Evolutionary conservation across 306 rosid species (phyloP), one percentile per base, ranked within the genome.

Genomic region (Castanea sativa): DNA sequence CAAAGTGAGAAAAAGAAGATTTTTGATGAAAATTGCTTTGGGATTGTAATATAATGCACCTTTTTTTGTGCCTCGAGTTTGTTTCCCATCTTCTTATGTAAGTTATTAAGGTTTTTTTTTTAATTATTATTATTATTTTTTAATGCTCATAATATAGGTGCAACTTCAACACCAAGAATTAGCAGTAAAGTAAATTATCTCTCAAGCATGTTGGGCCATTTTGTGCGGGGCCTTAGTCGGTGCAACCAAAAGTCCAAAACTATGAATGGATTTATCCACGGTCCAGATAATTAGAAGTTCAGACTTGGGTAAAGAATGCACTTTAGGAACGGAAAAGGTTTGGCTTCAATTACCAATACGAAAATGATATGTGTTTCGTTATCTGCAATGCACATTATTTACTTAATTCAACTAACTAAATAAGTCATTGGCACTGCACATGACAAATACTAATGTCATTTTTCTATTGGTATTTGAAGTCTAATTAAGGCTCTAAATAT

Each of bases 1-100:
- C 80, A 70, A 76, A 81, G 78, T 67, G 72, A 49, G 13, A 73
- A 23, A 49, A 45, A 30, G 7, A 14, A 45, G 32, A n/a, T 15
- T 41, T 41, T 45, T 49, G 41, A 55, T n/a, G 33, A 69, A 57
- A 61, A 59, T 21, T 30, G 55, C 30, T n/a, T 59, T 60, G 78
- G 71, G 78, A 25, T 75, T 60, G 78, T 75, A 41, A 45, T 60
- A 13, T 69, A 11, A 67, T 33, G 52, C 72, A 19, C 23, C 45
- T 67, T 33, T 15, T 18, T 65, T 65, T 65, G 45, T 65, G 71
- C 49, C 71, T 65, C 49, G 49, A 65, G 11, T 27, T 64, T 65
- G 41, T 64, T 1, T 38, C 69, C 5, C 32, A 19, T n/a, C 65
- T 59, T 59, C 65, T 23, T 9, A 14, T 59, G 18, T 27, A 59